A percentile compares a stretch with the other conserved stretches of the same genome.
Evolutionary conservation across 768 basidiomycete species (phyloP).

Genomic region (Mycena alexandri): DNA sequence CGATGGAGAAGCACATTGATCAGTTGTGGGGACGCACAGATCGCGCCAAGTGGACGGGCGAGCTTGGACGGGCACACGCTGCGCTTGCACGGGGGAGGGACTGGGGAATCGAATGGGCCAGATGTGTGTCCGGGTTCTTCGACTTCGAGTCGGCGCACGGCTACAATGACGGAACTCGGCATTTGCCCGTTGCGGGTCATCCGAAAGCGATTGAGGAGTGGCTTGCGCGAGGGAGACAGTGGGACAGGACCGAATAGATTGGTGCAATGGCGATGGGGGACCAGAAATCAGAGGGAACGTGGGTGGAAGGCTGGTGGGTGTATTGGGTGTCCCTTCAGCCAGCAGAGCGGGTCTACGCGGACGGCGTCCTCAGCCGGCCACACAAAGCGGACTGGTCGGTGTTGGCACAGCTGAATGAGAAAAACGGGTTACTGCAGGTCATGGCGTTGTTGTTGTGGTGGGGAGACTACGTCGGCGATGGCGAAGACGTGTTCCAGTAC

Average conservation of each 20-base stretch:
- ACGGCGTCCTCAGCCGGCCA: background rate
- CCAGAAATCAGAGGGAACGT: no score
- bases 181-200: no score
- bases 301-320: background rate
- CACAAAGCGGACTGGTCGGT: background rate
- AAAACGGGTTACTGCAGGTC: background rate
- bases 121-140: background rate
- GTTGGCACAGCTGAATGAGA: background rate
- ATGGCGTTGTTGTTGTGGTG: background rate
- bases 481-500: no score
- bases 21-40: conserved; percentile 3
- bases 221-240: background rate
- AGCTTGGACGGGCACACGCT: background rate
- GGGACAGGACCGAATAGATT: background rate
- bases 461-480: background rate
- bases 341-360: background rate
- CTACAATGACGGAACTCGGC: background rate
- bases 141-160: conserved; percentile 1
- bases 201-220: background rate
- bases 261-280: background rate
- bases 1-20: no score
- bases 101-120: conserved; percentile 14
- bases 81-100: conserved; percentile 3
- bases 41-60: background rate
- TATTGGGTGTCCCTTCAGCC: background rate